These are phyloP conservation scores for Podospora conica DNA, from an alignment of 495 filamentous ascomycete species.

Conservation along the genomic window DNA sequence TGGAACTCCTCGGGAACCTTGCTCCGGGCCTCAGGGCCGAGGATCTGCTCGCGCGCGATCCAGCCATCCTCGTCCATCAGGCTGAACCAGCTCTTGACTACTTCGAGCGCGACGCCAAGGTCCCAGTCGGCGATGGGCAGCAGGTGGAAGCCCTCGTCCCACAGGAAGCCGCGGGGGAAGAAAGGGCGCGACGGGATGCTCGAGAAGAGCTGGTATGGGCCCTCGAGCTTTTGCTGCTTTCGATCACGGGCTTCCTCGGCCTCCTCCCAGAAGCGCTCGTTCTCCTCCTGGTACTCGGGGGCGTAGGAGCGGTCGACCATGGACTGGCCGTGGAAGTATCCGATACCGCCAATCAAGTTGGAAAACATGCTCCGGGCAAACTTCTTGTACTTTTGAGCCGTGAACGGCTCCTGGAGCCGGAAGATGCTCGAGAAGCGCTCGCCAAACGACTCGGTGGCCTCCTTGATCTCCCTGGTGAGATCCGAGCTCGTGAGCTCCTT, in stretches of 20 bases:
- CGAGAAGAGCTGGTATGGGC: conserved; percentile 84
- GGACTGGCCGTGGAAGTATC: conserved; percentile 85
- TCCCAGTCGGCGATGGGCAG: conserved; percentile 92
- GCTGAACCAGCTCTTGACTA: conserved; percentile 92
- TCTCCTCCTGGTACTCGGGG: conserved; percentile 89
- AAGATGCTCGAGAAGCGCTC: conserved; percentile 70
- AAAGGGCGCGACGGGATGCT: conserved; percentile 91
- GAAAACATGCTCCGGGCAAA: conserved; percentile 91
- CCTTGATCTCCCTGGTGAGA: conserved; percentile 62
- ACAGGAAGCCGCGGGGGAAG: conserved; percentile 93
- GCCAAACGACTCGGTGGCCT: conserved; percentile 59
- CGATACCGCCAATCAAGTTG: conserved; percentile 90
- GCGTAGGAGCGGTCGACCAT: conserved; percentile 86
- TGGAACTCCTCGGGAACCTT: conserved; percentile 97
- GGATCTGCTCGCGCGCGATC: conserved; percentile 95
- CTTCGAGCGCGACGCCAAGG: conserved; percentile 81
- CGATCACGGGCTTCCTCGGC: conserved; percentile 62
- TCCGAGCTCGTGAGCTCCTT: conserved; percentile 54
- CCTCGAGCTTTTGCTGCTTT: conserved; percentile 62
- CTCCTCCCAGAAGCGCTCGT: conserved; percentile 96
- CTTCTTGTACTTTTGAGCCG: conserved; percentile 60
- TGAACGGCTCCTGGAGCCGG: conserved; percentile 68
- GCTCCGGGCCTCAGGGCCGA: conserved; percentile 87
- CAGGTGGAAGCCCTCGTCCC: conserved; percentile 97
- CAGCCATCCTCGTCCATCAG: conserved; percentile 96